Evolutionary conservation across 768 basidiomycete species (phyloP), one percentile per base, ranked within the genome.

Genomic region (Tylopilus subfusipes): DNA sequence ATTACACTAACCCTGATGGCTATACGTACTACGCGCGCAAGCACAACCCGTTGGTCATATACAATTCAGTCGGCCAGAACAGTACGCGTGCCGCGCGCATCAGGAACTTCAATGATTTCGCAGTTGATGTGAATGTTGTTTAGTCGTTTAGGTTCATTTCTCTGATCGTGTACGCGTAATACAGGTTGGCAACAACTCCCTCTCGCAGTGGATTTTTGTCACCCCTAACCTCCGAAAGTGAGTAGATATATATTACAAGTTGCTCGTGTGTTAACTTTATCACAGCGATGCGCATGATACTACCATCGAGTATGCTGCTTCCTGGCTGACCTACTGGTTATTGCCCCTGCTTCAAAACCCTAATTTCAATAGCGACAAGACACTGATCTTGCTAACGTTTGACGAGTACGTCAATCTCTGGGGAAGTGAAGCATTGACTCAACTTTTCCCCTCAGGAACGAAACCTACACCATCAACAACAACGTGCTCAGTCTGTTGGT

Each of bases 71-170:
- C 29, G 73, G 78, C 4, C 63, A 67, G 29, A 73, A 75, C 22
- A 56, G 74, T 1, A 60, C 65, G 0, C 81, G 84, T 39, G 68
- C 72, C 13, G 57, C 62, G 11, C 75, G 76, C 19, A 74, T 79
- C 48, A 75, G 84, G 31, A 85, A 82, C 65, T 85, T 84, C 63
- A 85, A 84, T 52, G 75, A 85, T 63, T 83, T 86, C 57, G 78
- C 79, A 10, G 68, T 72, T 25, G 85, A 86, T 58, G 67, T 84
- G 33, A 8, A 64, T 54, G 18, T 34, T 19, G n/a, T 42, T 13
- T 21, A 21, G 10, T 56, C 12, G 31, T 31, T n/a, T 48, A 16
- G 34, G 1, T 16, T 8, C 3, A 18, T 24, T 27, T 50, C 21
- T 18, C 48, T 62, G 31, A 50, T 22, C 30, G 25, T 25, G 21